Percentiles rank a stretch among this genome's conserved stretches.
Evolutionary conservation across 768 basidiomycete species (phyloP).

Genomic region (Gloeopeniophorella convolvens): DNA sequence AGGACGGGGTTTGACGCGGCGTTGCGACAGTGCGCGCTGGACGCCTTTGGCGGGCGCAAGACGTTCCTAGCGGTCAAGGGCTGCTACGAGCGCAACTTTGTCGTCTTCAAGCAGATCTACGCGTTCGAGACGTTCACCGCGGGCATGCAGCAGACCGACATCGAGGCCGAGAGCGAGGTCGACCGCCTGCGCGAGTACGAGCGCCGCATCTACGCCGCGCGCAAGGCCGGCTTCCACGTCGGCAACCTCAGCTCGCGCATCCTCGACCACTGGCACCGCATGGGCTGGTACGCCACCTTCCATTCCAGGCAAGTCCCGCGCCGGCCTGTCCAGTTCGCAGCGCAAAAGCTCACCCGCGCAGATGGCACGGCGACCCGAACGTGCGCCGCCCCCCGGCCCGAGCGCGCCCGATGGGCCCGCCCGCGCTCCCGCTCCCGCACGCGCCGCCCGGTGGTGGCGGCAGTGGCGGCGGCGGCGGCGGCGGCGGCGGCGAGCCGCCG

Average conservation of each 20-base stretch:
- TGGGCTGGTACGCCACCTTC: conserved; percentile 73
- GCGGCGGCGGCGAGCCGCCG: no score
- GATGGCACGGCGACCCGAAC: conserved; percentile 20
- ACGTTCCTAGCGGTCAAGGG: conserved; percentile 81
- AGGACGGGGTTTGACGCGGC: no score
- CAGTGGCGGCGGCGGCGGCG: no score
- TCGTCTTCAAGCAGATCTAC: conserved; percentile 78
- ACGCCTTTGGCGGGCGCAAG: conserved; percentile 71
- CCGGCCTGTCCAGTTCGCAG: conserved; percentile 2
- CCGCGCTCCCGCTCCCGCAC: conserved; percentile 12
- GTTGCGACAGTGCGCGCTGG: conserved; percentile 51
- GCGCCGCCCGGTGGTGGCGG: conserved; percentile 10
- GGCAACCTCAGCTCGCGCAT: conserved; percentile 68
- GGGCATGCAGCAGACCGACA: conserved; percentile 31
- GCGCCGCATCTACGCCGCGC: conserved; percentile 57
- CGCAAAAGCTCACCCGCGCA: conserved; percentile 11
- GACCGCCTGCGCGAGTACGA: conserved; percentile 69
- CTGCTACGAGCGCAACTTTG: conserved; percentile 81
- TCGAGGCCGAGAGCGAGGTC: conserved; percentile 44
- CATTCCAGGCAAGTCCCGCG: conserved; percentile 48
- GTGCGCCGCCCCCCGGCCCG: conserved; percentile 19
- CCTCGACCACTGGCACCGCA: conserved; percentile 73
- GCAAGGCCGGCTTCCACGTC: conserved; percentile 60
- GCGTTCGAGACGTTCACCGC: conserved; percentile 54
- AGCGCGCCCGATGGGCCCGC: conserved; percentile 20